phyloP scores from a whole-genome alignment of 768 basidiomycete genomes.

The Auricularia sp. region DNA sequence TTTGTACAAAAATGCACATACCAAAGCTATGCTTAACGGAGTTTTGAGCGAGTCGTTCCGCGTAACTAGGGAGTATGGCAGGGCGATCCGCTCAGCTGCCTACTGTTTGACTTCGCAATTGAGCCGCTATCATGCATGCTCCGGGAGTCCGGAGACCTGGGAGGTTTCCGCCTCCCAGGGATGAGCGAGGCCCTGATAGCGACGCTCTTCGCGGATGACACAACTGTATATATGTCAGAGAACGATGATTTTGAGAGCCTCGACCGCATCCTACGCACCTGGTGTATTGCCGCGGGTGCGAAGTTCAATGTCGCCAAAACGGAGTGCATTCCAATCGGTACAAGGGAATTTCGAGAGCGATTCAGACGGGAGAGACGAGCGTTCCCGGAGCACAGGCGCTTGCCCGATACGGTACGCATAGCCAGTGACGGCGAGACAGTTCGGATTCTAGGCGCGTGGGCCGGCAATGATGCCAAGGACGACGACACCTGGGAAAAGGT shows the following conservation, averaged over 20 bases:
- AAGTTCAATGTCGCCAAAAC: constrained; percentile 36
- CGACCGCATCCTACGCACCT: constrained; percentile 19
- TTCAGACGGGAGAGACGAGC: not conserved
- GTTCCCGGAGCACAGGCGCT: not conserved
- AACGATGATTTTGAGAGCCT: constrained; percentile 21
- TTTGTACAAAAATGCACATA: constrained; percentile 22
- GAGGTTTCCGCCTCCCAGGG: constrained; percentile 14
- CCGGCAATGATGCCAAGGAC: not conserved
- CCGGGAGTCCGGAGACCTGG: constrained; percentile 14
- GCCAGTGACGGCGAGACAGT: constrained; percentile 5
- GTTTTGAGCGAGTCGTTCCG: constrained; percentile 16
- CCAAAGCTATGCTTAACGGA: constrained; percentile 27
- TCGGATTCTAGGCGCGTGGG: constrained; percentile 24
- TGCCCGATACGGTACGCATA: not conserved
- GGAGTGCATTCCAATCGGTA: constrained; percentile 27
- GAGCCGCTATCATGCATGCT: constrained; percentile 25
- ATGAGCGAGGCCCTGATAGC: constrained; percentile 7
- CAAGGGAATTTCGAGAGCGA: constrained; percentile 10
- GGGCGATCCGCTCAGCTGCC: constrained; percentile 31
- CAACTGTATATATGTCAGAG: constrained; percentile 3
- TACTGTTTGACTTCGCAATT: constrained; percentile 16
- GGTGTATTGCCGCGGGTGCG: constrained; percentile 32
- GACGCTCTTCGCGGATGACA: constrained; percentile 30
- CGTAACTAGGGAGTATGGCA: constrained; percentile 25
- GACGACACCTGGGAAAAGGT: constrained; percentile 4